These are phyloP conservation scores for Candida pseudocylindracea DNA, from an alignment of 1,139 yeast genomes.

Conservation along the genomic window DNA sequence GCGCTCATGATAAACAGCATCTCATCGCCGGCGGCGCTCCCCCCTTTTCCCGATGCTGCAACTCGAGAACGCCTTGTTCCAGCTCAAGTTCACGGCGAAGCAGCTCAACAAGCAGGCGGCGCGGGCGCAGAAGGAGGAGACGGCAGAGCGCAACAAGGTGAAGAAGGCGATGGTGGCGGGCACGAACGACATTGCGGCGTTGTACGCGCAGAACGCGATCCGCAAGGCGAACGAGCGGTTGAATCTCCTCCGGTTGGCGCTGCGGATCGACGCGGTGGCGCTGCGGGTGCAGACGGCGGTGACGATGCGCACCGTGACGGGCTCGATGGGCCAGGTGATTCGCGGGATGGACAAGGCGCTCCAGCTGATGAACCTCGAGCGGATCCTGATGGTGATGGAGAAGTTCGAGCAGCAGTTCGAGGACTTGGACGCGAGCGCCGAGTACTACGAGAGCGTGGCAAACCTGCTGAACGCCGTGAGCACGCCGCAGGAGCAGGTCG, in stretches of 20 bases:
- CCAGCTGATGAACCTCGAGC: slow-evolving; percentile 87
- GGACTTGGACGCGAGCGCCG: slow-evolving; percentile 83
- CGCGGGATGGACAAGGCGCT: slow-evolving; percentile 93
- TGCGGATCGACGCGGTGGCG: slow-evolving; percentile 90
- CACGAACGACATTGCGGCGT: slow-evolving; percentile 77
- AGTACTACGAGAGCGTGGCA: slow-evolving; percentile 82
- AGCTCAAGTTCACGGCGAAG: slow-evolving; percentile 70
- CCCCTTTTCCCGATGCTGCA: neutral
- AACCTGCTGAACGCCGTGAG: slow-evolving; percentile 71
- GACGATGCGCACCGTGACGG: slow-evolving; percentile 86
- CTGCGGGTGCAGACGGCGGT: slow-evolving; percentile 94
- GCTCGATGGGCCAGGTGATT: slow-evolving; percentile 83
- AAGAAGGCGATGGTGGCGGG: slow-evolving; percentile 80
- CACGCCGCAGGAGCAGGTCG: slow-evolving; percentile 93
- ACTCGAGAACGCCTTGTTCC: slow-evolving; percentile 23
- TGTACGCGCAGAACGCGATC: slow-evolving; percentile 91
- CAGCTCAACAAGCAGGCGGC: slow-evolving; percentile 78
- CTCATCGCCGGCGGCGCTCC: neutral
- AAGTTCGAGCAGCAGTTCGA: slow-evolving; percentile 92
- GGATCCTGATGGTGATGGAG: slow-evolving; percentile 88
- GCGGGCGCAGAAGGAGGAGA: slow-evolving; percentile 80
- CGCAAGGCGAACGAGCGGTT: slow-evolving; percentile 77
- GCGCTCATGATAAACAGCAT: too few species aligned
- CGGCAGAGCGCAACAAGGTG: slow-evolving; percentile 66
- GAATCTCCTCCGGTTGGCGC: slow-evolving; percentile 60